phyloP scores from a whole-genome alignment of 306 rosid species.

The Senna siamea region DNA sequence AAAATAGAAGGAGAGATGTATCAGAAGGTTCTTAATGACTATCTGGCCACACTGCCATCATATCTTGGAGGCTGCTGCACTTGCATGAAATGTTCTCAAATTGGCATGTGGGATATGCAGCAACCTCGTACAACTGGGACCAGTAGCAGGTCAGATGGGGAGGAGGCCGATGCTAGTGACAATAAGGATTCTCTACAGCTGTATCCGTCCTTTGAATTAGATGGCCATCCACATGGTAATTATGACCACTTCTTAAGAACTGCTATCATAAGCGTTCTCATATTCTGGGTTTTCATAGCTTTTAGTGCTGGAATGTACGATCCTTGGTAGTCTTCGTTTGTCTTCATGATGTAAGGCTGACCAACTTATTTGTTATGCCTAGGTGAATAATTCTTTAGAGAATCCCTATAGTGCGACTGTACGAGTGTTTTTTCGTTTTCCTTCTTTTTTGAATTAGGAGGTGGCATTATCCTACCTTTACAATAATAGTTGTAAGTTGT shows the following conservation, averaged over 20 bases:
- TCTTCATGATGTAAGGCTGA: conserved; percentile 36
- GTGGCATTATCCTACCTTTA: conserved; percentile 5
- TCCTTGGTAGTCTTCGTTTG: conserved; percentile 44
- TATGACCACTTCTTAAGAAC: conserved; percentile 66
- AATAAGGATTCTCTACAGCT: conserved; percentile 41
- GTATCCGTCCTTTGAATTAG: conserved; percentile 43
- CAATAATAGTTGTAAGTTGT: not conserved
- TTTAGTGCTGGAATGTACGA: conserved; percentile 58
- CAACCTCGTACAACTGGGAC: conserved; percentile 48
- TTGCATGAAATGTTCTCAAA: conserved; percentile 68
- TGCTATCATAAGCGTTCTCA: conserved; percentile 64
- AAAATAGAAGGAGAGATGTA: conserved; percentile 71
- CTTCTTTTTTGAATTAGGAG: not conserved
- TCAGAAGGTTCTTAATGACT: conserved; percentile 62
- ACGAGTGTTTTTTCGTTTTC: not conserved
- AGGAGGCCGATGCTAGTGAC: conserved; percentile 27
- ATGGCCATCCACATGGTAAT: conserved; percentile 32
- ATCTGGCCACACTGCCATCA: conserved; percentile 58
- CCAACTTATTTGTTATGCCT: not conserved
- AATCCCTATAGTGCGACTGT: not conserved
- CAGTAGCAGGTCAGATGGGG: conserved; percentile 38
- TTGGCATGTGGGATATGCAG: conserved; percentile 33
- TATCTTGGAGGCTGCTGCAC: conserved; percentile 83
- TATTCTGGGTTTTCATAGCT: conserved; percentile 70
- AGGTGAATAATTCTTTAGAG: not conserved